These are phyloP conservation scores for Cymbopogon flexuosus DNA, from an alignment of 202 grass and related monocot genomes.

Conservation along the genomic window DNA sequence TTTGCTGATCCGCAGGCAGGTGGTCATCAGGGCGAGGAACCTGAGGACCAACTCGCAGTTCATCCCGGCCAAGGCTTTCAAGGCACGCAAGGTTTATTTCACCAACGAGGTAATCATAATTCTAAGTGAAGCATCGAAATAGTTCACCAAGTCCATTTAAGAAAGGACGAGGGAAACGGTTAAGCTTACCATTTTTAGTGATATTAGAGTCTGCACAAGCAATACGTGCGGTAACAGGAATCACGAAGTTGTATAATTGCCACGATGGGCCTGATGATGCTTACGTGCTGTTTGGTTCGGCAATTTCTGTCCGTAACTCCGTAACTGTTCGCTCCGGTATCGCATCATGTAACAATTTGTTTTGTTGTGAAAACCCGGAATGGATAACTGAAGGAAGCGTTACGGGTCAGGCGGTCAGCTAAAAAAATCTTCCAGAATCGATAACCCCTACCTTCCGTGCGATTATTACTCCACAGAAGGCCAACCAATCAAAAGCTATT, in stretches of 20 bases:
- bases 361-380: no score
- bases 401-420: no score
- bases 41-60: constrained; percentile 63
- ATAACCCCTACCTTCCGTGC: no score
- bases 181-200: neutral
- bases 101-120: constrained; percentile 74
- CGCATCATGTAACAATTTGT: no score
- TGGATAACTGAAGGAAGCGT: no score
- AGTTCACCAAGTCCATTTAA: neutral
- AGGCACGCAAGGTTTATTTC: constrained; percentile 68
- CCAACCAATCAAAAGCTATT: no score
- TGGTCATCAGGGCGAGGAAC: constrained; percentile 82
- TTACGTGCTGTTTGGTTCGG: neutral
- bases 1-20: constrained; percentile 55
- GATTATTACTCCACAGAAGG: no score
- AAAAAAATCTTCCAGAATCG: no score
- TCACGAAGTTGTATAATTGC: neutral
- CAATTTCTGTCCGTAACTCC: no score
- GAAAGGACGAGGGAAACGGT: neutral
- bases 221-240: neutral
- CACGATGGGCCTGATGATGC: neutral
- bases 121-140: neutral
- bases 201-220: neutral
- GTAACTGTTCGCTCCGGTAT: no score
- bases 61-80: constrained; percentile 80